Evolutionary conservation across 768 basidiomycete species (phyloP), one percentile per base, ranked within the genome.

Genomic region (Mycena vitilis): DNA sequence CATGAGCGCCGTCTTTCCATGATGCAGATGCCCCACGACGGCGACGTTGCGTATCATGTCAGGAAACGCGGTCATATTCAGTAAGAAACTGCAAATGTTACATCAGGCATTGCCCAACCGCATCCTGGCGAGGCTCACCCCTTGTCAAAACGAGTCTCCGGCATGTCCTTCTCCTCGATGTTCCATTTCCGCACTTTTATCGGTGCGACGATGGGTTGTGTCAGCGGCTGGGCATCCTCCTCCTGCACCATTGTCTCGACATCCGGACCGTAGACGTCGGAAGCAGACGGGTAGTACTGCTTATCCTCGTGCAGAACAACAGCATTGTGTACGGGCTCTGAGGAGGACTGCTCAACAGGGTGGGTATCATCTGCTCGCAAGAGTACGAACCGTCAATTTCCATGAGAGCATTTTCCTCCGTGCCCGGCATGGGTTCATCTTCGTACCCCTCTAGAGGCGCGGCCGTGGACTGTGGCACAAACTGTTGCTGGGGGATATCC

Each of bases 241-340:
- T 99, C 98, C 77, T 99, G 98, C 2, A 99, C 98, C 72, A 99
- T 81, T 1, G 98, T 93, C 81, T 99, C 97, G 37, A 99, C 98
- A 66, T 91, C 98, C 45, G 88, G 84, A 3, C 98, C 98, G 78
- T 99, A 99, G 2, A 96, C 89, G 20, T 98, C 95, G 63, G 84
- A 85, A 1, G 98, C 97, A 16, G 93, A 92, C 16, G 95, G 94
- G 78, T 99, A 99, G 79, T 99, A 99, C 79, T 95, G 94, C 80
- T 99, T 99, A 81, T 99, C 94, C 78, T 99, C 98, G 74, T 99
- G 97, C 52, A 99, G 84, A 51, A 99, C 79, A 22, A 95, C 92
- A 56, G 94, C 94, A 68, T 91, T 94, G 71, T 93, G 91, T 38
- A 85, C 80, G 48, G 94, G 92, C 73, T 91, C 94, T 94, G 73